Evolutionary conservation across 768 basidiomycete genomes (phyloP), one percentile per base, ranked within the genome.

Genomic region (Leccinum fibrillosum): DNA sequence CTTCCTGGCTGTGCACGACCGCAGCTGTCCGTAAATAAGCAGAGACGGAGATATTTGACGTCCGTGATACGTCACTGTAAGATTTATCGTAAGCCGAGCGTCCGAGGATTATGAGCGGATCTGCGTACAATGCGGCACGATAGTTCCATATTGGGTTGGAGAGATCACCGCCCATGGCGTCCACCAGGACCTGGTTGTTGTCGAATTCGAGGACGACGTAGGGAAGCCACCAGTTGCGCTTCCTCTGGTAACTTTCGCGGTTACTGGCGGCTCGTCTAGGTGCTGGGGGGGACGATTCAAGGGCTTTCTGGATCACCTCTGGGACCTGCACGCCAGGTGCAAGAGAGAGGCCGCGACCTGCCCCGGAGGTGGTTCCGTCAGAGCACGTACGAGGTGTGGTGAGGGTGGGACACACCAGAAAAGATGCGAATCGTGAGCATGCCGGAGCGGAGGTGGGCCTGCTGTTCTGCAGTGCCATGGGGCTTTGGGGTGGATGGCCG

Each of bases 201-300:
- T 94, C 91, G 78, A 95, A 96, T 76, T 98, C 95, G 64, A 99
- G 86, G 44, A 98, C 97, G 70, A 98, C 90, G 65, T 90, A 98
- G 28, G 97, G 97, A 35, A 99, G 82, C 91, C 90, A 94, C 89
- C 89, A 88, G 74, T 87, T 89, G 59, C 94, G 92, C 73, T 88
- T 92, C 63, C 97, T 82, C 71, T 96, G 94, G 72, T 95, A 77
- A 68, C 91, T 94, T 66, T 98, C 96, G 48, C 95, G 83, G 71
- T 92, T 89, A 73, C 85, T 87, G 5, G 83, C 81, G 7, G 84
- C 82, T 49, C 77, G 78, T 51, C 85, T 77, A 12, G 78, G 69
- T 8, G 82, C 75, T 4, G 83, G 80, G 6, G 80, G 82, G 6
- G 80, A 76, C 17, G 82, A 78, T 57, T 86, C 84, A 48, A 97